Evolutionary conservation across 305 asterid genomes (phyloP).

Genomic region (Nicotiana rustica): DNA sequence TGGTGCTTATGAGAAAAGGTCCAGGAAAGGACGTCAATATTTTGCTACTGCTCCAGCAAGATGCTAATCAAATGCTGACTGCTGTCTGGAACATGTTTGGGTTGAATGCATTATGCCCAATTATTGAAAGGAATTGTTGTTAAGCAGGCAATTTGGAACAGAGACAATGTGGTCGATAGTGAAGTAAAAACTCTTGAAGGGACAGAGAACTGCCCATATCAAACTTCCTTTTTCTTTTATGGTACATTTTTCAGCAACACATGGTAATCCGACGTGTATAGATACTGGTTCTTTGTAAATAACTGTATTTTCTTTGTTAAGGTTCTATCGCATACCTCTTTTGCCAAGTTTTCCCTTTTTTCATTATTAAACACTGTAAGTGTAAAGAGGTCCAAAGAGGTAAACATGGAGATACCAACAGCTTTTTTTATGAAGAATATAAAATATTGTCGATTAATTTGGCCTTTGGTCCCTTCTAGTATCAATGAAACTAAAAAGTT

Average conservation of each 20-base stretch:
- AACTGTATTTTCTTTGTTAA: background rate
- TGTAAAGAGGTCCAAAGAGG: background rate
- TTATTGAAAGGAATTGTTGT: background rate
- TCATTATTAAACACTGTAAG: background rate
- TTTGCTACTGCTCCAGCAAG: conserved; percentile 5
- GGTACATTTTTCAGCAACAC: background rate
- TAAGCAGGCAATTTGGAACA: background rate
- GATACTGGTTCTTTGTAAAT: conserved; percentile 8
- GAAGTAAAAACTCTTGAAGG: conserved; percentile 13
- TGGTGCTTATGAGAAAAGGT: conserved; percentile 7
- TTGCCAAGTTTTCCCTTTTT: conserved; percentile 9
- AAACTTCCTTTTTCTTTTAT: background rate
- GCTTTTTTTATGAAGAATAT: conserved; percentile 7
- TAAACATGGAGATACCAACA: background rate
- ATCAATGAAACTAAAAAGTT: background rate
- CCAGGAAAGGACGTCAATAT: background rate
- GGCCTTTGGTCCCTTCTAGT: conserved; percentile 17
- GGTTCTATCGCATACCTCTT: background rate
- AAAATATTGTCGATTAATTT: conserved; percentile 2
- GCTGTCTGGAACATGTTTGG: background rate
- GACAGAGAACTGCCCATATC: conserved; percentile 19
- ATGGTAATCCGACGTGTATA: background rate
- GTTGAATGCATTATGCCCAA: background rate
- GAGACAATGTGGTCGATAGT: background rate
- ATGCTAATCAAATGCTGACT: conserved; percentile 19